Base-by-base conservation (phyloP, 805 yeast species). In the Saccharomycopsis fibuligera region DNA sequence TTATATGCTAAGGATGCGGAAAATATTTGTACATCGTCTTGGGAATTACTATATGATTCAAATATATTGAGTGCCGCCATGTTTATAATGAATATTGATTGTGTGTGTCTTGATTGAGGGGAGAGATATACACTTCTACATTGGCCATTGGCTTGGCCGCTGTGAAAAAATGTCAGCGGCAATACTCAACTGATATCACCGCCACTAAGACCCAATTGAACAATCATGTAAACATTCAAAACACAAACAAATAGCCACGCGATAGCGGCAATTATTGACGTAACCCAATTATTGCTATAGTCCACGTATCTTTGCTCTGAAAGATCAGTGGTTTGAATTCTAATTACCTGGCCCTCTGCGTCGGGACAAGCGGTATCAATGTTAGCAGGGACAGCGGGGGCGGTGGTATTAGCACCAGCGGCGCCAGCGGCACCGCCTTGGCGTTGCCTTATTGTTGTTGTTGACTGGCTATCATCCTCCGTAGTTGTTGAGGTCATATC, bases 161-260 rank as follows among this genome's bases (percentile, higher is more conserved):
- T n/a, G n/a, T n/a, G n/a, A n/a, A n/a, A n/a, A n/a, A n/a, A n/a
- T n/a, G n/a, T n/a, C n/a, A n/a, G n/a, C n/a, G n/a, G n/a, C n/a
- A n/a, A n/a, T n/a, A n/a, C n/a, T n/a, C n/a, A n/a, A n/a, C n/a
- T n/a, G n/a, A n/a, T 16, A 12, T 33, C 19, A 33, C 37, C 37
- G 6, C 19, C 19, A 33, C 19, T 33, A 16, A 33, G 9, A 12
- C 37, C 37, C 37, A 33, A 33, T 17, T 33, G 37, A 17, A 33
- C 37, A 33, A 33, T 33, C 37, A n/a, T 33, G 54, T 85, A 89
- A 17, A 83, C 70, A 60, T 89, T 90, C 59, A 87, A 69, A n/a
- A 76, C 72, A 0, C 83, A 66, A 35, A 90, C 76, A 53, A 84
- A 81, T 1, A 81, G 55, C 95, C 96, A 89, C 3, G 89, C 71